Evolutionary conservation across 2,329 filamentous ascomycete genomes (phyloP), one percentile per base, ranked within the genome.

Genomic region (Aspergillus hortae): DNA sequence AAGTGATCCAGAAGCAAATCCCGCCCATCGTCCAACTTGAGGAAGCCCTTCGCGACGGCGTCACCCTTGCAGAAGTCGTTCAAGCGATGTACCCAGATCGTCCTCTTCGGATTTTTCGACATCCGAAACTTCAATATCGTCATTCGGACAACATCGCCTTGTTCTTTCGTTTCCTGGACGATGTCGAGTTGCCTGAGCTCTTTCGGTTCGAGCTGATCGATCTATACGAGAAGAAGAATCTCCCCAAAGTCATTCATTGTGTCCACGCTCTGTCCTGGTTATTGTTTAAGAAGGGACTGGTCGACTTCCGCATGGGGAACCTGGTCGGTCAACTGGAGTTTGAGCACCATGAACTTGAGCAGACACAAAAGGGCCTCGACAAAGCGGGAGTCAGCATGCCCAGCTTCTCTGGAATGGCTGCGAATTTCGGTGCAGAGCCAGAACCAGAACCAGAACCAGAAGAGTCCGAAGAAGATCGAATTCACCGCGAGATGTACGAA

Each of bases 141-240:
- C 95, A 99, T 71, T 97, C 92, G 1, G 94, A 99, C 80, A 99
- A 99, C 61, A 96, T 97, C 58, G 92, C 91, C 41, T 83, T 94
- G 45, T 99, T 99, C 76, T 97, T 97, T 74, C 85, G 89, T 52
- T 96, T 95, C 59, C 80, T 99, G 1, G 89, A 92, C 57, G 90
- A 96, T 55, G 85, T 96, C 7, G 89, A 96, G 64, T 77, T 99
- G 3, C 94, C 94, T 1, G 95, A 99, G 62, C 81, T 99, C 15
- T 99, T 99, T 71, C 86, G 92, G 52, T 99, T 99, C 70, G 94
- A 99, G 70, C 80, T 97, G 43, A 95, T 97, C 58, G 94, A 99
- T 72, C 76, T 99, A 11, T 99, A 99, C 76, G 95, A 99, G 73
- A 99, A 97, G 79, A 99, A 99, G 75, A 99, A 99, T 64, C 95